Evolutionary conservation across 2,329 filamentous ascomycete species (phyloP), one percentile per base, ranked within the genome.

Genomic region (Penicillium paneum): DNA sequence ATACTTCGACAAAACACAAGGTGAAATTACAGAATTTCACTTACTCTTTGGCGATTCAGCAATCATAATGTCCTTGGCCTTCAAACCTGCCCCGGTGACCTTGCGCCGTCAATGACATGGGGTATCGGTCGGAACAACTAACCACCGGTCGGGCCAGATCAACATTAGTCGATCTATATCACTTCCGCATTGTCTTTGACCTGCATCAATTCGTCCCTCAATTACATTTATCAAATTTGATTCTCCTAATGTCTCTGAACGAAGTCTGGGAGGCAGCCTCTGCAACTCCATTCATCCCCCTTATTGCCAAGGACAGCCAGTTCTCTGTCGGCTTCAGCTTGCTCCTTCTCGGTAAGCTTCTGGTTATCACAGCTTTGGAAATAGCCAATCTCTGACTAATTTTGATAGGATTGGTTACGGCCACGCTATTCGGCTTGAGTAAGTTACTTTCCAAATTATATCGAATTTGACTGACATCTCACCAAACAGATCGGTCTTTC

Each of bases 201-300:
- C 29, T 38, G 24, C 31, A 49, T 49, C 36, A 28, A 43, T 50
- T 50, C 52, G 17, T 48, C 42, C 15, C 39, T 42, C 44, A 41
- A 46, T 31, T 46, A 35, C 17, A 46, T 54, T 53, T 12, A 36
- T 31, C 13, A 36, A 29, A 24, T 36, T 26, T 17, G 10, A 17
- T 53, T 42, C 3, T 39, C 38, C 69, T 69, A 68, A 79, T 79
- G 78, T 90, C 89, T 81, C 80, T 96, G 76, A 86, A 88, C 77
- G 86, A 94, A 75, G 83, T 96, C 79, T 97, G 93, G 93, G 88
- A 95, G 82, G 89, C 90, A 82, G 90, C 92, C 79, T 84, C 89
- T 76, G 84, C 85, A 82, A 89, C 85, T 79, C 90, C 91, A 60
- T 97, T 94, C 79, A 77, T 86, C 66, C 91, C 93, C 58, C 72